These are phyloP conservation scores for Termitomyces eurrhizus DNA, from an alignment of 768 basidiomycete genomes.

Conservation along the genomic window DNA sequence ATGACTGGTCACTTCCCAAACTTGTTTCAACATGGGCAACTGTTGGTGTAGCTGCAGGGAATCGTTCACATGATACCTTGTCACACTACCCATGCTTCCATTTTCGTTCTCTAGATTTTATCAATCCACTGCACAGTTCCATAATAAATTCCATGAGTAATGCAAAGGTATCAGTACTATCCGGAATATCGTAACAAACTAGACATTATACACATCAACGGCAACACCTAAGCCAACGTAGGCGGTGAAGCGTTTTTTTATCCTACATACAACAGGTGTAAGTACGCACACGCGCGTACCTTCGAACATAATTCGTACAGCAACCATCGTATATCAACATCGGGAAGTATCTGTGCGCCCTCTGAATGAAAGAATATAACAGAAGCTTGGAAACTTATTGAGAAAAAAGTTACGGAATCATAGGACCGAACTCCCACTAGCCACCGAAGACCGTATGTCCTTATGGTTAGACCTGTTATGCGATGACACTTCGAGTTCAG, in stretches of 20 bases:
- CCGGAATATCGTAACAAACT: background rate
- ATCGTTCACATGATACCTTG: background rate
- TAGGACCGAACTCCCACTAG: slow-evolving; percentile 8
- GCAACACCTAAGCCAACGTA: background rate
- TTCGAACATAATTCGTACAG: background rate
- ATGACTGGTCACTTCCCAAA: background rate
- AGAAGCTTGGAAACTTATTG: background rate
- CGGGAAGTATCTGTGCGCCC: background rate
- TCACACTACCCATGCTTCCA: background rate
- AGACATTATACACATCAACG: background rate
- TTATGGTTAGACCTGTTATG: background rate
- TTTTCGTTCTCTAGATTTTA: background rate
- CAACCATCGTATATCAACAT: background rate
- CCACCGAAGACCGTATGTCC: slow-evolving; percentile 3
- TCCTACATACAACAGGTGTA: background rate
- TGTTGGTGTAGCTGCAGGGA: background rate
- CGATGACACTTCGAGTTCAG: slow-evolving; percentile 18
- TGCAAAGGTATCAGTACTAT: background rate
- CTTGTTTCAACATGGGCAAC: background rate
- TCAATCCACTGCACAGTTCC: no score
- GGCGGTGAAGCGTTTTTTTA: background rate
- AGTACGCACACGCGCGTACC: background rate
- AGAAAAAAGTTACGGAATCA: background rate
- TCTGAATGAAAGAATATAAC: background rate
- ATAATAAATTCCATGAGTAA: background rate